phyloP scores from a whole-genome alignment of 2,329 filamentous ascomycete genomes.

The Tolypocladium album region DNA sequence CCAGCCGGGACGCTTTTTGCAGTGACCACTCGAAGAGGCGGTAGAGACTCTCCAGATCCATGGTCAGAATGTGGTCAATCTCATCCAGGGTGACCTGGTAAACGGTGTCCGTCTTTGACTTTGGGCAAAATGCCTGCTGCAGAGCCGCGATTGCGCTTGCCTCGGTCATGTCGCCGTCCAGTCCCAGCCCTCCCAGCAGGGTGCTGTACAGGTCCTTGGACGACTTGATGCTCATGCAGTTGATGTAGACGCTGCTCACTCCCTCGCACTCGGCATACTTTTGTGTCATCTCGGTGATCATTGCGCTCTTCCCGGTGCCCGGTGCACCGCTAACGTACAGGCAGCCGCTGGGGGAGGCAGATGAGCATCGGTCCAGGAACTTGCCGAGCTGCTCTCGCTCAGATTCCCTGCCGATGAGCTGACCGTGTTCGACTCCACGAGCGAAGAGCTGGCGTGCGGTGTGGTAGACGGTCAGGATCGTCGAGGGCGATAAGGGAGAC shows the following conservation, averaged over 20 bases:
- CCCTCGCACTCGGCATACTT: constrained; percentile 39
- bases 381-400: constrained; percentile 51
- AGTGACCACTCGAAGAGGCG: constrained; percentile 96
- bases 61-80: constrained; percentile 83
- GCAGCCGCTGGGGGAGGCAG: constrained; percentile 59
- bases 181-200: constrained; percentile 58
- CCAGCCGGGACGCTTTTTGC: constrained; percentile 64
- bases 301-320: constrained; percentile 92
- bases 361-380: constrained; percentile 58
- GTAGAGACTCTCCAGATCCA: constrained; percentile 84
- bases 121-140: constrained; percentile 59
- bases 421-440: constrained; percentile 62
- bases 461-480: constrained; percentile 70
- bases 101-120: constrained; percentile 42
- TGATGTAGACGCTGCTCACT: constrained; percentile 70
- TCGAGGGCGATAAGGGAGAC: constrained; percentile 59
- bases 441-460: constrained; percentile 80
- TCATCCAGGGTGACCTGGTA: constrained; percentile 89
- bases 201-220: constrained; percentile 77
- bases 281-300: constrained; percentile 70
- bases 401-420: constrained; percentile 67
- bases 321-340: constrained; percentile 93
- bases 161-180: constrained; percentile 48
- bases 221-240: constrained; percentile 93
- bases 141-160: constrained; percentile 58